Base-by-base conservation (phyloP, 2,329 filamentous ascomycete species). In the Chaetoscypha palmicola region DNA sequence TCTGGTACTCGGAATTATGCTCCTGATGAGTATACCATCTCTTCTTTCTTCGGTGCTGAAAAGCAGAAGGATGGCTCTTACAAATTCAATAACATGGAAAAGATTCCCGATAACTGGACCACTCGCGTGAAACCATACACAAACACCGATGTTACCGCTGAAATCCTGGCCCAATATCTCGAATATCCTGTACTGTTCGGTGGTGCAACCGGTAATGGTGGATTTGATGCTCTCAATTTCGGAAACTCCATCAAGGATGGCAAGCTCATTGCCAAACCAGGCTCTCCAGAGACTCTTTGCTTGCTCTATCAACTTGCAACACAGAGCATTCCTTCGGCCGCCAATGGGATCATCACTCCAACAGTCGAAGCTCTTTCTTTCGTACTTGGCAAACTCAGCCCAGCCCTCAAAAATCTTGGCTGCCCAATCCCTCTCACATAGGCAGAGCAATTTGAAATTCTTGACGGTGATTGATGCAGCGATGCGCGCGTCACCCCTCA, bases 221-320 rank as follows among this genome's bases (percentile, higher is more conserved):
- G 58, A 40, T 69, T 69, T 48, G 50, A 67, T 40, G 54, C 56
- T 2, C 43, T 68, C 28, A 61, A 60, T 41, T 68, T 66, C 38
- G 61, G 60, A 11, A 50, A 58, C 14, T 17, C 36, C 2, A 68
- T 70, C 45, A 31, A 57, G 47, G 57, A 69, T 38, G 67, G 68
- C 10, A 64, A 59, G 34, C 48, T 69, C 10, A 41, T 52, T 19
- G 45, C 41, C 17, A 47, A 52, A 4, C 48, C 54, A 8, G 58
- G 50, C 5, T 44, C 58, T 1, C 45, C 44, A 2, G 59, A 62
- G 22, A 48, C 64, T 1, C 23, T 58, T 7, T 72, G 68, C 47
- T 50, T 71, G 50, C 45, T 71, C n/a, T 71, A 70, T 49, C 66
- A 69, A 52, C 51, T 71, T 3, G 59, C 55, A 1, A 66, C 64